Evolutionary conservation across 768 basidiomycete genomes (phyloP), one percentile per base, ranked within the genome.

Genomic region (Boletus reticulatus): DNA sequence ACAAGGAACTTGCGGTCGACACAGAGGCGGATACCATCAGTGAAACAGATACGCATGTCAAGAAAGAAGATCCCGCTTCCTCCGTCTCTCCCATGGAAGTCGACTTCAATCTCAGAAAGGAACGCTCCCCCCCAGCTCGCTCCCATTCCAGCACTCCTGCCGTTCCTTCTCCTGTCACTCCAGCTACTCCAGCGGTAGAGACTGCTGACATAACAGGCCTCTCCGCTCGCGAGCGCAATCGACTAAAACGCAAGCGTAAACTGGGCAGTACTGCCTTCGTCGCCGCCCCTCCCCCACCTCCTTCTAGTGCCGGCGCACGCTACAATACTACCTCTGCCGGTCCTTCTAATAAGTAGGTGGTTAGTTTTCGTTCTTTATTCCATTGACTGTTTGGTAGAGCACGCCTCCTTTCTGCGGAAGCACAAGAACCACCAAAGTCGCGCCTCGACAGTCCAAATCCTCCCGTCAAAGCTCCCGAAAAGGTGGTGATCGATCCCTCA

Each of bases 221-320:
- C 43, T 97, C 94, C 32, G 93, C 94, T 12, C 85, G 97, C 51
- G 96, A 98, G 72, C 84, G 90, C 32, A 97, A 97, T 68, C 84
- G 95, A 45, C 76, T 98, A 32, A 99, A 99, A 71, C 82, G 97
- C 29, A 98, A 98, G 68, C 88, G 95, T 53, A 97, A 95, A 65
- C 80, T 81, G 4, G 94, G 92, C 4, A 91, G 88, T 65, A 76
- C 85, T 32, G 90, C 89, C 1, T 92, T 92, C 62, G 92, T 94
- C 16, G 80, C 86, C 13, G 83, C 88, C 2, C 85, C 85, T 5
- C 75, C 79, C 6, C 75, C 78, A 16, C 87, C 88, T 2, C 78
- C 84, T 24, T 82, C 86, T 62, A 66, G 72, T 45, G 62, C 82
- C 0, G 80, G 82, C 34, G 72, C 87, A 6, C 88, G 87, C 65